Evolutionary conservation across 768 basidiomycete species (phyloP).

Genomic region (Agrocybe pediades): DNA sequence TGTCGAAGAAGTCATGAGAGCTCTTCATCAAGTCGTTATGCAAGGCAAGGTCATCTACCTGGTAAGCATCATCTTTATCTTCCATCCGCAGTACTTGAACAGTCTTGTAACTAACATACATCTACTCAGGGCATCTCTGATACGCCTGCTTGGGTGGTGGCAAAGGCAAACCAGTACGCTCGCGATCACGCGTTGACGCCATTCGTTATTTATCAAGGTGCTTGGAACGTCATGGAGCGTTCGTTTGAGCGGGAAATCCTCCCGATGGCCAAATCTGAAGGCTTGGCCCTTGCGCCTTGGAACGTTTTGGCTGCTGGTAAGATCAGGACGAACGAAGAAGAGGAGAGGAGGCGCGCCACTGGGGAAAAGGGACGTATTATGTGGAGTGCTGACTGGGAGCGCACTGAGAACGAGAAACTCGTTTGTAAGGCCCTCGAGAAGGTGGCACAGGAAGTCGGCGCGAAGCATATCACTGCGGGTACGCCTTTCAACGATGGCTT

Average conservation of each 20-base stretch:
- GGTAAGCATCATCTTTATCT: slow-evolving; percentile 14
- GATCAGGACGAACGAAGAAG: slow-evolving; percentile 53
- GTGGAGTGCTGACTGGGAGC: slow-evolving; percentile 39
- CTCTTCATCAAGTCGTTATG: slow-evolving; percentile 50
- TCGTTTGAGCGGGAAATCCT: slow-evolving; percentile 57
- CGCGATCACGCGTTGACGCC: slow-evolving; percentile 47
- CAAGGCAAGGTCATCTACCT: slow-evolving; percentile 52
- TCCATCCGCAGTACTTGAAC: neutral
- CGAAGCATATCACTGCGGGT: slow-evolving; percentile 49
- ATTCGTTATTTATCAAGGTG: slow-evolving; percentile 56
- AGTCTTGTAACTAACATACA: neutral
- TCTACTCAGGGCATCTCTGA: slow-evolving; percentile 38
- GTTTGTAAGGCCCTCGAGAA: slow-evolving; percentile 48
- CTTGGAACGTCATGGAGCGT: slow-evolving; percentile 43
- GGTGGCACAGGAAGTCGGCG: slow-evolving; percentile 51
- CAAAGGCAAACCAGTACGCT: slow-evolving; percentile 51
- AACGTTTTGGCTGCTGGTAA: slow-evolving; percentile 39
- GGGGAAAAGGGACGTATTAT: slow-evolving; percentile 42
- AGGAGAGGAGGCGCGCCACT: slow-evolving; percentile 22
- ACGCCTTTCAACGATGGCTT: neutral
- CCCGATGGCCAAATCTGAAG: slow-evolving; percentile 41
- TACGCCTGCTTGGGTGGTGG: slow-evolving; percentile 50
- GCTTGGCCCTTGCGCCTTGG: slow-evolving; percentile 37
- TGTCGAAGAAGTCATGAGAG: slow-evolving; percentile 59
- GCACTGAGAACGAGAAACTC: slow-evolving; percentile 44